Base-by-base conservation (phyloP, 2,329 filamentous ascomycete genomes). In the Nemania serpens region DNA sequence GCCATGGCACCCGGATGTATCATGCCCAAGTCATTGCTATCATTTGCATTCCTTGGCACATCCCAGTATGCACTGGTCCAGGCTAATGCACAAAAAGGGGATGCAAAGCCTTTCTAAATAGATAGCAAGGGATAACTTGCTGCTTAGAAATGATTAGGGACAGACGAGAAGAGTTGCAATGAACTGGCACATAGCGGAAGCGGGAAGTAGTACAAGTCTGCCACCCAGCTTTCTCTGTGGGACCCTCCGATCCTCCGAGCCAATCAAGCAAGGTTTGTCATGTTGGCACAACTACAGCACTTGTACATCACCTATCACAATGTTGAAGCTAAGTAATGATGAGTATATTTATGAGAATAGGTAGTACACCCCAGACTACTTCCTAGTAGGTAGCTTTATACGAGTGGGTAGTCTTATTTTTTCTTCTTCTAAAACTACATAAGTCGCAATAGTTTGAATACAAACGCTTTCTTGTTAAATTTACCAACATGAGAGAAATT, bases 201-300 rank as follows among this genome's bases (percentile, higher is more conserved):
- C n/a, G n/a, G n/a, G n/a, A n/a, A n/a, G n/a, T n/a, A 29, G 25
- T 3, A 29, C 25, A 7, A 29, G 25, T 29, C 25, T 29, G 41
- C 41, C 20, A 20, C 41, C 12, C 9, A 25, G 20, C 42, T 45
- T 29, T 37, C 39, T 58, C 3, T 29, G n/a, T 41, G 55, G 55
- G 53, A 65, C 56, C 60, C 1, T 65, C 58, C 60, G 60, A 64
- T 52, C 56, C 2, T 66, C 66, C 66, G 66, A 46, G 52, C 58
- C 62, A 55, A 59, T 63, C 52, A 57, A 25, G n/a, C 29, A 5
- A 15, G n/a, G 1, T 10, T 39, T 20, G 20, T 18, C 12, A n/a
- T 9, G 5, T 11, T 34, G 37, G 3, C 18, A 34, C 29, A n/a
- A 20, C 9, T 51, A 39, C 13, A 7, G 25, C 7, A 29, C 25